Evolutionary conservation across 805 yeast species (phyloP).

Genomic region (Pichia deserticola): DNA sequence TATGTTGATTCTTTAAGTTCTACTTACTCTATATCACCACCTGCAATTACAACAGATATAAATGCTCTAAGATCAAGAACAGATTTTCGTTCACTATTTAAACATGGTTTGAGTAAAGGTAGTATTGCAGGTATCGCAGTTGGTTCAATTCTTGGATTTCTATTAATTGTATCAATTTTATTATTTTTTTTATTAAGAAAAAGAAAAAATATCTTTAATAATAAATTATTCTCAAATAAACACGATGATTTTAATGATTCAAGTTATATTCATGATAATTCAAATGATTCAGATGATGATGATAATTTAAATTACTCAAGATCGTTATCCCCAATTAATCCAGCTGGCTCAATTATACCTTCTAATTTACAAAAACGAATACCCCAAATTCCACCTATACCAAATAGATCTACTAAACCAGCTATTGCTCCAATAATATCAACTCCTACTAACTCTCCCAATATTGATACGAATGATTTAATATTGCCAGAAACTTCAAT

Average conservation of each 20-base stretch:
- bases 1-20: constrained; percentile 9
- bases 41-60: constrained; percentile 25
- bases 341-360: too few relatives aligned
- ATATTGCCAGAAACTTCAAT: neutral
- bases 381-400: constrained; percentile 1
- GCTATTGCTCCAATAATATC: too few relatives aligned
- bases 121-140: constrained; percentile 26
- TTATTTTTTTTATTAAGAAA: constrained; percentile 11
- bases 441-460: neutral
- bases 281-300: neutral
- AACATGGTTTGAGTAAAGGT: constrained; percentile 12
- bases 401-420: constrained; percentile 5
- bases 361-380: neutral
- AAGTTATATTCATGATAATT: neutral
- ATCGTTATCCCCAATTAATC: too few relatives aligned
- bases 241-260: neutral
- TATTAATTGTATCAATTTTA: constrained; percentile 11
- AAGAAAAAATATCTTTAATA: neutral
- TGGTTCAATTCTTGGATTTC: constrained; percentile 20
- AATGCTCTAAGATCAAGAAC: constrained; percentile 12
- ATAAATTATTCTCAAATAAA: neutral
- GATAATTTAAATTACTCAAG: neutral
- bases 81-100: constrained; percentile 2
- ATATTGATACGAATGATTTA: neutral
- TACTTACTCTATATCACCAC: constrained; percentile 12